Evolutionary conservation across 2,329 filamentous ascomycete genomes (phyloP).

Genomic region (Ascochyta koolunga): DNA sequence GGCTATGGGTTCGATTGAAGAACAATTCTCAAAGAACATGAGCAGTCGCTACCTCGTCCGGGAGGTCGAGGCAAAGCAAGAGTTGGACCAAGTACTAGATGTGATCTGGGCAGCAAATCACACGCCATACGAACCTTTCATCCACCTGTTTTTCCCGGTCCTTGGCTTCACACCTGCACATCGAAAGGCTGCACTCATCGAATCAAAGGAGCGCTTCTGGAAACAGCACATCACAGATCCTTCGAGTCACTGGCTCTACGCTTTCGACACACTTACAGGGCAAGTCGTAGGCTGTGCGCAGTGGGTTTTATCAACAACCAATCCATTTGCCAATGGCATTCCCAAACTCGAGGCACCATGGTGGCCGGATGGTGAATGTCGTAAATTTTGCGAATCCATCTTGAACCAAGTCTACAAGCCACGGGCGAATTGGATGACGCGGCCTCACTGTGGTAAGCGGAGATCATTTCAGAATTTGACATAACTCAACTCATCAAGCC

Average conservation of each 20-base stretch:
- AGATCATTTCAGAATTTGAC: slow-evolving; percentile 7
- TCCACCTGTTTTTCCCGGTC: slow-evolving; percentile 44
- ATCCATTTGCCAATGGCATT: slow-evolving; percentile 40
- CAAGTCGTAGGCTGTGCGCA: slow-evolving; percentile 39
- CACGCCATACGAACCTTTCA: slow-evolving; percentile 43
- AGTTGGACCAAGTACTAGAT: slow-evolving; percentile 39
- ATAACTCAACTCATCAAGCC: not conserved
- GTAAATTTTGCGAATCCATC: slow-evolving; percentile 42
- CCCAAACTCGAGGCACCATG: slow-evolving; percentile 38
- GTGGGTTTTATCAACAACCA: slow-evolving; percentile 37
- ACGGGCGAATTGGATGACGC: slow-evolving; percentile 41
- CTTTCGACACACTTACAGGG: slow-evolving; percentile 29
- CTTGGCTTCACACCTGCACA: slow-evolving; percentile 35
- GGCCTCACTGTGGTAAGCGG: slow-evolving; percentile 42
- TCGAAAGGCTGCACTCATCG: slow-evolving; percentile 32
- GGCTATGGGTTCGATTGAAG: slow-evolving; percentile 28
- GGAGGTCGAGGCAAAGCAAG: slow-evolving; percentile 33
- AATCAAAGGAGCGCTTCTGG: slow-evolving; percentile 43
- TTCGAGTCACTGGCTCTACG: slow-evolving; percentile 44
- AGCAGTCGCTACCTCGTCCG: slow-evolving; percentile 33
- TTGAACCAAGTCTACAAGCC: slow-evolving; percentile 43
- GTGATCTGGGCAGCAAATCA: slow-evolving; percentile 46
- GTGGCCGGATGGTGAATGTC: slow-evolving; percentile 44
- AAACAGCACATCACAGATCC: slow-evolving; percentile 30
- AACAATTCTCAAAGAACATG: slow-evolving; percentile 22